Evolutionary conservation across 345 rosid genomes (phyloP), one percentile per base, ranked within the genome.

Genomic region (Sisymbrium irio): DNA sequence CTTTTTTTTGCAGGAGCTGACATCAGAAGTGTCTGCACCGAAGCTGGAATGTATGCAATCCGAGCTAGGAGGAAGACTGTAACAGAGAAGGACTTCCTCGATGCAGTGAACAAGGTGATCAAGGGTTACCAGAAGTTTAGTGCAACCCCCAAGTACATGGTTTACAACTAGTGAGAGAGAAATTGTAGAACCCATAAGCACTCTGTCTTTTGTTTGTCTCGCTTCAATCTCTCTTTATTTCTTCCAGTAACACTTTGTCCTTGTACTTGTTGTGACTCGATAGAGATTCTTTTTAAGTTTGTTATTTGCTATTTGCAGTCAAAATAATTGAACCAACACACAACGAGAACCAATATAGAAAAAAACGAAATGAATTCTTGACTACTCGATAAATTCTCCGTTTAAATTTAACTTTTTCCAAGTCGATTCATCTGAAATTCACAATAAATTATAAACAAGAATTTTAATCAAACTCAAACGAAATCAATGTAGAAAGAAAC

Each of bases 41-140:
- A 93, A 77, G 98, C 98, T 2, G 98, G 98, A 17, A 89, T 93
- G 98, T 91, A 74, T 62, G 97, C 98, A 5, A 91, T 93, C 62
- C 77, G 98, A 53, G 98, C 97, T 3, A 79, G 98, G 42, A 82
- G 97, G 73, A 93, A 93, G 81, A 93, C 97, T 0, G 98, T 93
- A 57, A 93, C 98, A 0, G 98, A 93, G 84, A 91, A 93, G 59
- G 98, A 93, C 74, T 93, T 93, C 77, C 84, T 93, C 15, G 98
- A 93, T 46, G 98, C 98, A n/a, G 97, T 93, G 57, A 89, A 93
- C 85, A 93, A 93, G 75, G 98, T 93, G 50, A 93, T 93, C 66
- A 93, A 93, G 72, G 98, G 98, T 13, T 91, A 93, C 35, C 97
- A 93, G 64, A 93, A 93, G 83, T 93, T 93, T 73, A 91, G 98